Conservation (phyloP, 495 filamentous ascomycete genomes). For the Margaritispora aquatica region DNA sequence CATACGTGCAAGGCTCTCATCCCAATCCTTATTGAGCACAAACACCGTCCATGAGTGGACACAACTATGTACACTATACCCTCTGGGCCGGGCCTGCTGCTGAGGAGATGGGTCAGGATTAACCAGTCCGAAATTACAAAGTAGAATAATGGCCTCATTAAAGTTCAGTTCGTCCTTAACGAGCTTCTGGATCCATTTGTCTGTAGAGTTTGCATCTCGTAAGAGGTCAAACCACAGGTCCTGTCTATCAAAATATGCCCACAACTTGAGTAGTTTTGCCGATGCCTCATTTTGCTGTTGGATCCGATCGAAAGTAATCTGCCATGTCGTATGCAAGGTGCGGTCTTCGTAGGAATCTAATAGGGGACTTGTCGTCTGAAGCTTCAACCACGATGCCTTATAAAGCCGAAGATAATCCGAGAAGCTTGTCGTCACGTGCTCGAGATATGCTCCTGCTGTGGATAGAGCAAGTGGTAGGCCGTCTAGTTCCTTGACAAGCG, state of each 20-base stretch:
- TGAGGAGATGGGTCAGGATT: conserved; percentile 20
- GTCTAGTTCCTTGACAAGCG: conserved; percentile 25
- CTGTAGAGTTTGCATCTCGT: conserved; percentile 9
- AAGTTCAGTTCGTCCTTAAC: conserved; percentile 21
- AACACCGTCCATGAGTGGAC: conserved; percentile 34
- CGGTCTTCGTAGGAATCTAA: conserved; percentile 28
- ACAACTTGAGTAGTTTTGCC: conserved; percentile 35
- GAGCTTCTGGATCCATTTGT: conserved; percentile 20
- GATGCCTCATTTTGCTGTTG: conserved; percentile 28
- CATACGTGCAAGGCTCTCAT: conserved; percentile 21
- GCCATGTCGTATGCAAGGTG: conserved; percentile 38
- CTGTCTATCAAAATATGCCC: conserved; percentile 42
- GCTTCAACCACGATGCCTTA: conserved; percentile 24
- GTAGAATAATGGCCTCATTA: conserved; percentile 14
- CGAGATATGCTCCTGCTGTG: conserved; percentile 31
- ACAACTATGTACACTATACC: conserved; percentile 35
- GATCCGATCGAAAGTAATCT: conserved; percentile 36
- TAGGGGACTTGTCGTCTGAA: conserved; percentile 24
- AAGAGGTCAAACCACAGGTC: conserved; percentile 45
- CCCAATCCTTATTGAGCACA: conserved; percentile 27
- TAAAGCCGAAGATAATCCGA: conserved; percentile 21
- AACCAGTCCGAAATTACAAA: conserved; percentile 27
- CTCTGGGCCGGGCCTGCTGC: conserved; percentile 21
- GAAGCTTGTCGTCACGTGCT: conserved; percentile 14
- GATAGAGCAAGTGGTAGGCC: conserved; percentile 27